These are phyloP conservation scores for Syzygium malaccense DNA, from an alignment of 441 rosid genomes.

Conservation along the genomic window DNA sequence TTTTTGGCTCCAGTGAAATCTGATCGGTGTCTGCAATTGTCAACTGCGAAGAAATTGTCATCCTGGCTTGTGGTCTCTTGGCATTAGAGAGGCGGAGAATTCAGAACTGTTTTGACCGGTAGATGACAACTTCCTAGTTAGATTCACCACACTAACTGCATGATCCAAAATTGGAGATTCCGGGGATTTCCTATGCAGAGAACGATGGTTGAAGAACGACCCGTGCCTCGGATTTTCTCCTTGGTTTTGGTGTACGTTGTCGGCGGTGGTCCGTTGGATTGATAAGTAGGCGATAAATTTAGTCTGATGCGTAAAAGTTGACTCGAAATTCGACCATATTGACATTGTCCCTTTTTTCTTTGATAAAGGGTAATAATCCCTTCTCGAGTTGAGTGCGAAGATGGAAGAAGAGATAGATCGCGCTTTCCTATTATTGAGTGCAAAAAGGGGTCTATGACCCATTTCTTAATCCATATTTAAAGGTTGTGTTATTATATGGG, in stretches of 20 bases:
- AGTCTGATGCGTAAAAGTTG: not conserved
- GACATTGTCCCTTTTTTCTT: not conserved
- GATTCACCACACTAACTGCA: not conserved
- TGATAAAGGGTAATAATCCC: not conserved
- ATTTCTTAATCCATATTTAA: too few species aligned
- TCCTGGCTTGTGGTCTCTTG: not conserved
- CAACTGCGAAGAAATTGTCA: not conserved
- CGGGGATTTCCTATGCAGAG: not conserved
- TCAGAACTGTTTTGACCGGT: not conserved
- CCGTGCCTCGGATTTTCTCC: not conserved
- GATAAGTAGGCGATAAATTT: not conserved
- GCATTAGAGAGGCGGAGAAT: not conserved
- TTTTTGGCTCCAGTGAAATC: not conserved
- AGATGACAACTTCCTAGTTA: not conserved
- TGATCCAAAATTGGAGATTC: not conserved
- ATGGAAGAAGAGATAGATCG: not conserved
- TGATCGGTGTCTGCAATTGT: not conserved
- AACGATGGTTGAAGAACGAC: not conserved
- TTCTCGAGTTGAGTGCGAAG: not conserved
- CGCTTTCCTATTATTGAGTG: too few species aligned
- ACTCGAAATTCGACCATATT: not conserved
- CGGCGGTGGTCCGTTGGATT: rapidly evolving
- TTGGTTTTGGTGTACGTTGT: not conserved
- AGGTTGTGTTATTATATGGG: too few species aligned
- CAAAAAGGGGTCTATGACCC: too few species aligned